Percentiles rank a stretch among this genome's conserved stretches.
These are phyloP conservation scores for Suhomyces taliae DNA, from an alignment of 1,139 yeast genomes.

Conservation along the genomic window DNA sequence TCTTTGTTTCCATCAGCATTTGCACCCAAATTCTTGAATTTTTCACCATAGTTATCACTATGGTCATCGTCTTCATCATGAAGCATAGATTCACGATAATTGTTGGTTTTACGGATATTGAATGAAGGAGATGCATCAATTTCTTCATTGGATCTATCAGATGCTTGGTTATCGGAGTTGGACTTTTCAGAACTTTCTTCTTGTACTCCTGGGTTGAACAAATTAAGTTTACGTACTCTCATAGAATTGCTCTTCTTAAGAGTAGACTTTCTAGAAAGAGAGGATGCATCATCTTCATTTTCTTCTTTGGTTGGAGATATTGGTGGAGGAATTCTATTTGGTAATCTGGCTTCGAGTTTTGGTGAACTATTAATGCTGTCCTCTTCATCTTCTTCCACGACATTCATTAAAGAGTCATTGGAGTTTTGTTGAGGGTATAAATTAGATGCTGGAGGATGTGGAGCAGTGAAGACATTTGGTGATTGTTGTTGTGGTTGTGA, in stretches of 20 bases:
- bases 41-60: constrained; percentile 15
- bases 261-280: constrained; percentile 42
- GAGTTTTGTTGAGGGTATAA: constrained; percentile 21
- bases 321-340: constrained; percentile 2
- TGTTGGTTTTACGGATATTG: constrained; percentile 13
- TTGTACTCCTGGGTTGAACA: constrained; percentile 22
- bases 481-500: constrained; percentile 2
- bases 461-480: not conserved
- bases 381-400: constrained; percentile 44
- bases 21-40: constrained; percentile 23
- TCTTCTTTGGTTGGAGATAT: constrained; percentile 27
- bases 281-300: constrained; percentile 18
- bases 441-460: not conserved
- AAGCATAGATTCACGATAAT: constrained; percentile 20
- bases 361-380: constrained; percentile 10
- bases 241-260: constrained; percentile 43
- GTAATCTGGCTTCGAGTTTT: not conserved
- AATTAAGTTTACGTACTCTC: constrained; percentile 44
- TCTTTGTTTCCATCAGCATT: constrained; percentile 26
- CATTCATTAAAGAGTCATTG: constrained; percentile 42
- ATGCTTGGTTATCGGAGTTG: not conserved
- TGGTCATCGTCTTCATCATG: constrained; percentile 19
- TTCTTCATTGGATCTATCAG: constrained; percentile 1
- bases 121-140: constrained; percentile 19
- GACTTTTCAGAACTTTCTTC: not conserved